Evolutionary conservation across 805 yeast genomes (phyloP).

Genomic region (Pichia californica): DNA sequence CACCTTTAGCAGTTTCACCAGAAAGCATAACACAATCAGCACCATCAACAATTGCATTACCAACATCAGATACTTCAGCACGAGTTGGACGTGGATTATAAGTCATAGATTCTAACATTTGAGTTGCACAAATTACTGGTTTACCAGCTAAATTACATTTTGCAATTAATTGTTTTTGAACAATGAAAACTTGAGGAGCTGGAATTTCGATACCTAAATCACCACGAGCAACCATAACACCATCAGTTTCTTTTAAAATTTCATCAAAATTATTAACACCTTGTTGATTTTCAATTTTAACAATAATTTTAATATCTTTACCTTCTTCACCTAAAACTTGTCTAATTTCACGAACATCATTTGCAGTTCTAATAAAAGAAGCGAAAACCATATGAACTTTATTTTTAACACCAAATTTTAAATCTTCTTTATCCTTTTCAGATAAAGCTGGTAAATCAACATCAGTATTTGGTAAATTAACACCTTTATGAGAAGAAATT

Average conservation of each 20-base stretch:
- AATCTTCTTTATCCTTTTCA: slow-evolving; percentile 92
- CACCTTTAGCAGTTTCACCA: slow-evolving; percentile 99
- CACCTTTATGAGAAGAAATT: slow-evolving; percentile 97
- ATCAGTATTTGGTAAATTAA: slow-evolving; percentile 97
- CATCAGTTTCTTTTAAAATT: slow-evolving; percentile 89
- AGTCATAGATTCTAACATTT: slow-evolving; percentile 99
- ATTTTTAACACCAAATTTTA: slow-evolving; percentile 94
- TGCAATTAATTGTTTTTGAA: slow-evolving; percentile 97
- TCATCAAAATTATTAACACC: slow-evolving; percentile 99
- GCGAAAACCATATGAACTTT: slow-evolving; percentile 98
- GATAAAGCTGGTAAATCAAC: slow-evolving; percentile 97
- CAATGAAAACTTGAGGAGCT: slow-evolving; percentile 97
- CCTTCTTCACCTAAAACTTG: slow-evolving; percentile 96
- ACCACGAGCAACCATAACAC: slow-evolving; percentile 99
- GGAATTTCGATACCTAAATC: slow-evolving; percentile 99
- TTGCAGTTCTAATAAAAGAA: slow-evolving; percentile 92
- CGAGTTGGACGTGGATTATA: slow-evolving; percentile 99
- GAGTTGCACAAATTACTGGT: slow-evolving; percentile 99
- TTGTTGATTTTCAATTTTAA: slow-evolving; percentile 98
- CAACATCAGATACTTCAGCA: slow-evolving; percentile 99
- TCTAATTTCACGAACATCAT: slow-evolving; percentile 87
- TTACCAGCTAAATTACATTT: slow-evolving; percentile 99
- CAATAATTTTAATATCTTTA: slow-evolving; percentile 89
- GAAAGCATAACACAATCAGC: slow-evolving; percentile 99
- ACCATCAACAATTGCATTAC: slow-evolving; percentile 98